Base-by-base conservation (phyloP, 768 basidiomycete species). In the Amanita inopinata region DNA sequence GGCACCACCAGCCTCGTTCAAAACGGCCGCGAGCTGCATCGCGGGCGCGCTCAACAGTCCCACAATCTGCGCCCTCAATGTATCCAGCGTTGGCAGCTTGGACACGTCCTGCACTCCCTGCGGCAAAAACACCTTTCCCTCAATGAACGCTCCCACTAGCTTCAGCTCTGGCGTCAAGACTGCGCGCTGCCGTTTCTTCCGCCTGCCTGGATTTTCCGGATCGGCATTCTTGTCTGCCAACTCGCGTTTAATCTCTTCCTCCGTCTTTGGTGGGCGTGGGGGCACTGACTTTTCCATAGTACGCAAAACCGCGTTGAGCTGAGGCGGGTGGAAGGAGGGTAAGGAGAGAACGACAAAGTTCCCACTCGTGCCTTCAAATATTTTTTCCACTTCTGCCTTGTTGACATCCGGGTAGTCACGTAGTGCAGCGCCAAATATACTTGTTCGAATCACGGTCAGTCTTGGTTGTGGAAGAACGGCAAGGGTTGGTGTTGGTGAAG, bases 31-130 rank as follows among this genome's bases (percentile, higher is more conserved):
- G 35, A 93, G 66, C 59, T 87, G 82, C 47, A 74, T 67, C 8
- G 76, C 80, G 33, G 87, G 88, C 10, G 78, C 69, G 45, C 81
- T 81, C 47, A 97, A 58, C 61, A 96, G 48, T 5, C 91, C 92
- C 10, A 93, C 82, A 43, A 97, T 71, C 60, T 94, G 90, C 12
- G 80, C 80, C 40, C 83, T 64, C 47, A 96, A 60, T 2, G 76
- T 80, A 28, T 84, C 83, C 53, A 94, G 60, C 33, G 82, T 75
- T 15, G 91, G 92, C 40, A 94, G 61, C 51, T 78, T 76, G 23
- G 80, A 75, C 3, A 91, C 75, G 10, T 76, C 69, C 55, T 69
- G 64, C 42, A 91, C 63, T 4, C 71, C 70, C 7, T 69, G 60
- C 14, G 74, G 69, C 39, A 77, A 65, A 57, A 92, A 74, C 43